These are phyloP conservation scores for Apiospora hydei DNA, from an alignment of 2,329 filamentous ascomycete species.

Conservation along the genomic window DNA sequence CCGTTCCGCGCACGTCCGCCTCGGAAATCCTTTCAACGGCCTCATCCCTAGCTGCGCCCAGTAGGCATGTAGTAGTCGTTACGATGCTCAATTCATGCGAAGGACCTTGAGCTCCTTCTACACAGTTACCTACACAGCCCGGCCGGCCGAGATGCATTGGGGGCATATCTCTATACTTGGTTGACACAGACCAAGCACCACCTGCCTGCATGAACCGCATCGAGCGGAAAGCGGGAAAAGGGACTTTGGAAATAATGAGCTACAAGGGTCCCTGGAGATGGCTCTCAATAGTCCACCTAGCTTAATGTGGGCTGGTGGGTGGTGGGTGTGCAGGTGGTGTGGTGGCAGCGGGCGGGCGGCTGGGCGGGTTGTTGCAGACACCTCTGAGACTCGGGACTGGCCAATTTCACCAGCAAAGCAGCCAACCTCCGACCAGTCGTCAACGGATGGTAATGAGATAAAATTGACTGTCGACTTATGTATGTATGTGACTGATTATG, in stretches of 20 bases:
- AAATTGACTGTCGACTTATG: neutral
- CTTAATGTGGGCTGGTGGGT: neutral
- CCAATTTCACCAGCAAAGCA: neutral
- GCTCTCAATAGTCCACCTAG: conserved; percentile 12
- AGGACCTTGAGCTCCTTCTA: neutral
- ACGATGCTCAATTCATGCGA: neutral
- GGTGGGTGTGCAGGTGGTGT: too few species aligned
- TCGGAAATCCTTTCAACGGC: neutral
- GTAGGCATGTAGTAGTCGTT: neutral
- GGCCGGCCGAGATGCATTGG: neutral
- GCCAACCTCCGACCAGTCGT: neutral
- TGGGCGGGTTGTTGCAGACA: too few species aligned
- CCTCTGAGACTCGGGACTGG: neutral
- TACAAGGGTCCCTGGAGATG: conserved; percentile 1
- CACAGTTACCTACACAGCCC: neutral
- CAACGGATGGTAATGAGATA: neutral
- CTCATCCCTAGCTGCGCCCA: neutral
- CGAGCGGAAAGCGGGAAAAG: conserved; percentile 2
- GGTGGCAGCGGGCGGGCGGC: neutral
- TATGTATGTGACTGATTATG: neutral
- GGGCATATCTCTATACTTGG: conserved; percentile 1
- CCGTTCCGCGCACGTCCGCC: neutral
- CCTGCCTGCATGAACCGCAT: conserved; percentile 1
- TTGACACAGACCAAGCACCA: conserved; percentile 17
- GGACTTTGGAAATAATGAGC: conserved; percentile 1